Evolutionary conservation across 148 eudicot species (phyloP), one percentile per base, ranked within the genome.

Genomic region (Tetragonia tetragonoides): DNA sequence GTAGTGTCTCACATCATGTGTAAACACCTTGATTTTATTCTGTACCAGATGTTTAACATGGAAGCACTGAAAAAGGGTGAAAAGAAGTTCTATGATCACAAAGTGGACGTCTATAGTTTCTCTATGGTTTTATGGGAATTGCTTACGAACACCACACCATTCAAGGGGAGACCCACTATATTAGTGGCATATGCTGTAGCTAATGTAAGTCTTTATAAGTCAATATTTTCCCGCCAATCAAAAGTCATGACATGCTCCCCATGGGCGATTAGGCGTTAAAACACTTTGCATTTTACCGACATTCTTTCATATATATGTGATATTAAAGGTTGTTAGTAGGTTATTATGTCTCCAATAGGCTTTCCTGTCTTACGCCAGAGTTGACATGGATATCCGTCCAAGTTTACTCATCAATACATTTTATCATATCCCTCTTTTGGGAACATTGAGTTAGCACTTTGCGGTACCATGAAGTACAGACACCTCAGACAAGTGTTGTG

Each of bases 51-150:
- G 70, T 78, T 81, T 60, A 79, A 80, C 67, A n/a, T 66, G 54
- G 84, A 78, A 68, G 60, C 79, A 7, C n/a, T 79, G 21, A 67
- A 49, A n/a, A 8, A 23, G 60, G 85, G 88, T 7, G 84, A 44
- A 61, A 86, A 76, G 84, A 86, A 83, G 73, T 63, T 63, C 70
- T 86, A 86, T 47, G 78, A 86, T 81, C 86, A 81, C 59, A 86
- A 86, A 66, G 88, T 85, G 57, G 88, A 85, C 75, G 77, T 83
- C 40, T 85, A 85, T 59, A 85, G 88, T 65, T 86, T 86, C 70
- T 81, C 88, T 51, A 61, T 86, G 80, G 77, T 86, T 72, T 75
- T 86, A 21, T 86, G 88, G 88, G 88, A 86, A 80, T 77, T 86
- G 63, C 76, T 86, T 12, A 79, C 75, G 8, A 86, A 83, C 67